These are phyloP conservation scores for Cryptococcus jaspeensis DNA, from an alignment of 1,284 basidiomycete species.

Conservation along the genomic window DNA sequence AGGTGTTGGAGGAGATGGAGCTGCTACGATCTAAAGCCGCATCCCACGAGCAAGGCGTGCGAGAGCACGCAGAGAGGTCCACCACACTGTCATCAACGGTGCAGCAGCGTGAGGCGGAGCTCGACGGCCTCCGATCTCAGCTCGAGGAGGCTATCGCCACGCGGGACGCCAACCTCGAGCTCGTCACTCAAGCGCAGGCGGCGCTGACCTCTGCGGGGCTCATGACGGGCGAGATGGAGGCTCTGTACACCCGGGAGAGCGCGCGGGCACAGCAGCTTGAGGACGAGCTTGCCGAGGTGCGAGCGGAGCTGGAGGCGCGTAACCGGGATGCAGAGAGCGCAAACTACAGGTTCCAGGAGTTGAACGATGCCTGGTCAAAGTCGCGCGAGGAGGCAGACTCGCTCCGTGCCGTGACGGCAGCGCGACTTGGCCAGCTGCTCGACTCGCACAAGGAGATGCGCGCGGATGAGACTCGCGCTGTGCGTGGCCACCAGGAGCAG, in stretches of 20 bases:
- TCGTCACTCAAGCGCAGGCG: conserved; percentile 78
- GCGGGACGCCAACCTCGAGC: conserved; percentile 77
- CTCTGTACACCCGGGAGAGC: conserved; percentile 66
- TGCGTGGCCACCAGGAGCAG: conserved; percentile 74
- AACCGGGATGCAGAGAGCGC: conserved; percentile 70
- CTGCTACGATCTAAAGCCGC: conserved; percentile 69
- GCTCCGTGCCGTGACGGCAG: conserved; percentile 76
- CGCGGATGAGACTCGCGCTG: conserved; percentile 71
- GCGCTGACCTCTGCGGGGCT: conserved; percentile 73
- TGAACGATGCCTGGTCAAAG: conserved; percentile 81
- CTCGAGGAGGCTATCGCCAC: conserved; percentile 68
- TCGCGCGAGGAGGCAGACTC: conserved; percentile 86
- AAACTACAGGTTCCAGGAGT: conserved; percentile 64
- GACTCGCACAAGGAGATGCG: conserved; percentile 76
- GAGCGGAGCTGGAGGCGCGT: conserved; percentile 71
- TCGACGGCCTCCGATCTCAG: conserved; percentile 63
- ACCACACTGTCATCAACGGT: conserved; percentile 71
- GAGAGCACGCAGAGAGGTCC: conserved; percentile 76
- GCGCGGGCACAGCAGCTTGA: conserved; percentile 69
- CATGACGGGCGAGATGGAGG: conserved; percentile 69
- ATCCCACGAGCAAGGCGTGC: conserved; percentile 64
- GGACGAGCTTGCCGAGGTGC: conserved; percentile 69
- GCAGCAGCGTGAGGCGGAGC: conserved; percentile 78
- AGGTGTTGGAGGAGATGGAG: conserved; percentile 66
- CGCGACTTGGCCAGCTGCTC: conserved; percentile 76